Base-by-base conservation (phyloP, 495 filamentous ascomycete genomes). In the Penicillium manginii region DNA sequence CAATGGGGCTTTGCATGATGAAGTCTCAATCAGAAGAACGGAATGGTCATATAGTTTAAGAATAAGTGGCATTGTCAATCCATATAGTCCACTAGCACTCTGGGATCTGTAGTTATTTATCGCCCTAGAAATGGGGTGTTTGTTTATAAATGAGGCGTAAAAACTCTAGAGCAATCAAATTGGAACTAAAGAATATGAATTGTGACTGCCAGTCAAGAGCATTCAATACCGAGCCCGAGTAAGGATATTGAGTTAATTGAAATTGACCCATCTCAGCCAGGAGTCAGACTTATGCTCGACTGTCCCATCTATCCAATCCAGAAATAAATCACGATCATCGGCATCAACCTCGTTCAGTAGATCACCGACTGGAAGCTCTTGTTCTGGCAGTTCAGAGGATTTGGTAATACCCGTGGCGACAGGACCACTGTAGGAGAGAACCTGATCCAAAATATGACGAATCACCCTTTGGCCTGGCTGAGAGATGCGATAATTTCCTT, bases 371-470 rank as follows among this genome's bases (percentile, higher is more conserved):
- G 46, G 6, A 11, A 33, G 4, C 7, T 4, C 22, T 3, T 21
- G 18, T 4, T 55, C 58, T 5, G 14, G 9, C 14, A 15, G 6
- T 43, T 19, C 40, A n/a, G n/a, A 19, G 17, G 12, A 3, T 52
- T 45, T 9, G 37, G 9, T 4, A 21, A 39, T 29, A 49, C 22
- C 6, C 18, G 9, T 29, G 17, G 22, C 4, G 2, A 32, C 2
- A 17, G 21, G 40, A 14, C 19, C 22, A 8, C 40, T 6, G 26
- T 22, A 8, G 31, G 69, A 64, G 15, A 73, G 64, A 0, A 73
- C 65, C 14, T 62, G 59, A 48, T 74, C 64, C 32, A 74, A 52
- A 21, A 66, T 61, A 40, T 61, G 62, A 2, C 67, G 65, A 26
- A 74, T 69, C 5, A 55, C 50, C 15, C 58, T 46, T 4, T 60